A percentile compares a stretch with the other conserved stretches of the same genome.
Conservation (phyloP, 2,329 filamentous ascomycete genomes). For the Aspergillus sergii region DNA sequence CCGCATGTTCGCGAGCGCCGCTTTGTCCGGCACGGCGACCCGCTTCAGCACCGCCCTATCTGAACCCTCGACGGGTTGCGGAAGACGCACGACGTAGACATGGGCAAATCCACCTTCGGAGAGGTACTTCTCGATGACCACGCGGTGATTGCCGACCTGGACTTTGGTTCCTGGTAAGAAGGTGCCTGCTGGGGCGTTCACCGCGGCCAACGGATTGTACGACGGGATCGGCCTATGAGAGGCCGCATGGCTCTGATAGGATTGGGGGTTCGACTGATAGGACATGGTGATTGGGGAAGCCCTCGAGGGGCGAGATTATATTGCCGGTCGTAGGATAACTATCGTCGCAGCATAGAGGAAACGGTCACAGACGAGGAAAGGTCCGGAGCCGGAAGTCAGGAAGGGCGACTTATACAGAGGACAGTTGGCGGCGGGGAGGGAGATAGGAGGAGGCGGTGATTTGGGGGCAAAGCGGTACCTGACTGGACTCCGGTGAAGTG, state of each 20-base stretch:
- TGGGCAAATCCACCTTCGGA: slow-evolving; percentile 98
- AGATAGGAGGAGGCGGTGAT: slow-evolving; percentile 16
- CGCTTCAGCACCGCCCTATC: slow-evolving; percentile 87
- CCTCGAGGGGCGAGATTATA: slow-evolving; percentile 29
- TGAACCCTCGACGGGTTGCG: slow-evolving; percentile 73
- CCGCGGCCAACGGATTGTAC: slow-evolving; percentile 40
- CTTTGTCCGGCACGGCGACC: slow-evolving; percentile 95
- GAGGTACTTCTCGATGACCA: slow-evolving; percentile 94
- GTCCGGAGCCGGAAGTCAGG: neutral
- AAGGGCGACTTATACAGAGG: slow-evolving; percentile 15
- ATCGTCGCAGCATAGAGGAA: slow-evolving; percentile 28
- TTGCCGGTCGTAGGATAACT: slow-evolving; percentile 16
- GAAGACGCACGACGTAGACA: slow-evolving; percentile 91
- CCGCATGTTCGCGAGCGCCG: slow-evolving; percentile 91
- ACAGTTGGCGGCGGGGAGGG: slow-evolving; percentile 28
- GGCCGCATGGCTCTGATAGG: slow-evolving; percentile 33
- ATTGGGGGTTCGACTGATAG: slow-evolving; percentile 30
- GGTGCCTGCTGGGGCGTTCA: slow-evolving; percentile 69
- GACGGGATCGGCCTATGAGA: slow-evolving; percentile 32
- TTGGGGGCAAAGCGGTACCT: slow-evolving; percentile 17
- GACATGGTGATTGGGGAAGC: slow-evolving; percentile 32
- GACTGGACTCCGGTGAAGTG: slow-evolving; percentile 13
- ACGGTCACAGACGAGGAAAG: neutral
- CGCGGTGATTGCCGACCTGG: slow-evolving; percentile 87
- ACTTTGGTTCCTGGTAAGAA: slow-evolving; percentile 95